Base-by-base conservation (phyloP, 1,284 basidiomycete species). In the Leccinum pachyderme region DNA sequence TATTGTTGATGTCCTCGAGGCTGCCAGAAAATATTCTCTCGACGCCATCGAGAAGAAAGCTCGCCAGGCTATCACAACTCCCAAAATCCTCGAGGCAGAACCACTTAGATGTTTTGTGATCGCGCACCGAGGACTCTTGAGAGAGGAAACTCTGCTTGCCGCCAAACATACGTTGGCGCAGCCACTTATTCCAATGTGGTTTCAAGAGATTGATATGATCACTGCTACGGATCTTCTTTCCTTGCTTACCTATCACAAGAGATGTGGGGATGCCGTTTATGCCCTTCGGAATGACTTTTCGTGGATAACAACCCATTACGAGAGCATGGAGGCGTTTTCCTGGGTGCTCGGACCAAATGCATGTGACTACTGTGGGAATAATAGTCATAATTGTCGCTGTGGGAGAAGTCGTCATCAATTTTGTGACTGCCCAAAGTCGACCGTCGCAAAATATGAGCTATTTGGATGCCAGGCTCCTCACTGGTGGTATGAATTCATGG, bases 401-500 rank as follows among this genome's bases (percentile, higher is more conserved):
- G 18, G 18, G 18, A 11, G 0, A 18, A 15, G n/a, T 18, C n/a
- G n/a, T 18, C n/a, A 6, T 4, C 13, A 12, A 6, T 33, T 8
- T 8, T 63, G 61, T 44, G 5, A 7, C 4, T 62, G 61, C 32
- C 8, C 15, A 31, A 48, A 44, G 24, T 28, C 22, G 18, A 0
- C 18, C 18, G 25, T 8, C 31, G 7, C 44, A 11, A 22, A 4
- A 29, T 49, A 39, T 15, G 5, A 0, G 28, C 1, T 47, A 2
- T 49, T 44, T 4, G 3, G 9, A 15, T 1, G 2, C 1, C 28
- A 39, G 11, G 18, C 47, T 6, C 47, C 48, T 41, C 45, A 39
- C 9, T 64, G 65, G 63, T 64, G 57, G 63, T 52, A 52, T 0
- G 45, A 53, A 1, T 63, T 59, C 8, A 52, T 61, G 56, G 52